These are phyloP conservation scores for Calonectria pteridis DNA, from an alignment of 2,329 filamentous ascomycete species.

Conservation along the genomic window DNA sequence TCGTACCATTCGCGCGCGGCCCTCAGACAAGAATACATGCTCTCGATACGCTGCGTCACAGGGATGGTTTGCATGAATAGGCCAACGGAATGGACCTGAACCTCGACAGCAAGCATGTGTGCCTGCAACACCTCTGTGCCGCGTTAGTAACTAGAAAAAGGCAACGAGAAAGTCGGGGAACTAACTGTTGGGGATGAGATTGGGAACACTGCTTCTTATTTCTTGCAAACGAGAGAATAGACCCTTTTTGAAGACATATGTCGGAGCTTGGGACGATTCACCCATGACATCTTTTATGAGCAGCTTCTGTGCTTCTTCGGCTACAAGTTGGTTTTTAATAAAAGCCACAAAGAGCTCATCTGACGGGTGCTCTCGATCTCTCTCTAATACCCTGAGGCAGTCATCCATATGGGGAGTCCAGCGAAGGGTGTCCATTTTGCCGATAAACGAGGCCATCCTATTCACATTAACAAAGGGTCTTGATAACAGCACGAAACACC, in stretches of 20 bases:
- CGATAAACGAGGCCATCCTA: slow-evolving; percentile 55
- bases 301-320: slow-evolving; percentile 53
- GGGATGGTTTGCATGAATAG: slow-evolving; percentile 50
- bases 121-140: slow-evolving; percentile 46
- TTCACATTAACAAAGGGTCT: slow-evolving; percentile 13
- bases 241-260: slow-evolving; percentile 49
- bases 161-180: neutral
- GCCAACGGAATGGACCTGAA: slow-evolving; percentile 49
- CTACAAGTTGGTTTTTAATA: slow-evolving; percentile 54
- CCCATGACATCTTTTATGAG: slow-evolving; percentile 47
- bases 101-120: slow-evolving; percentile 47
- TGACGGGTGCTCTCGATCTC: slow-evolving; percentile 58
- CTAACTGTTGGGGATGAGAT: slow-evolving; percentile 46
- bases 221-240: slow-evolving; percentile 46
- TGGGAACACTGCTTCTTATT: slow-evolving; percentile 40
- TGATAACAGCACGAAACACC: slow-evolving; percentile 11
- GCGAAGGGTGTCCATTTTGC: slow-evolving; percentile 62
- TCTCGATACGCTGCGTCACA: slow-evolving; percentile 47
- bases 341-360: slow-evolving; percentile 61
- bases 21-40: slow-evolving; percentile 52
- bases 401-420: slow-evolving; percentile 73
- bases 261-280: slow-evolving; percentile 44
- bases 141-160: slow-evolving; percentile 15
- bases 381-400: slow-evolving; percentile 60
- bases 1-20: slow-evolving; percentile 53